Evolutionary conservation across 129 eudicot genomes (phyloP), one percentile per base, ranked within the genome.

Genomic region (Oenanthe sinensis): DNA sequence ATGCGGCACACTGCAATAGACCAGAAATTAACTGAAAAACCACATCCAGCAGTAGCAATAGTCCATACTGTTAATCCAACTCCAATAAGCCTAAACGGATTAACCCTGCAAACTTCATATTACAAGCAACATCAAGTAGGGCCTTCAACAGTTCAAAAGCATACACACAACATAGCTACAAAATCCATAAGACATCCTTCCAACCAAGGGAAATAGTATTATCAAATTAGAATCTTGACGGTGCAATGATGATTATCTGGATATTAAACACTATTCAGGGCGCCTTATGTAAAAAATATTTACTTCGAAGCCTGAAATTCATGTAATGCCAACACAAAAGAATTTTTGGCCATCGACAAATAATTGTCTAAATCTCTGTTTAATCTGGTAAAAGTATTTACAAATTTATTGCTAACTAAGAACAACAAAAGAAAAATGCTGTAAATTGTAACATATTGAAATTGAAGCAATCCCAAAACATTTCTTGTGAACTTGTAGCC

Each of bases 1-100:
- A 95, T 95, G 78, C 98, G 94, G 85, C 87, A 85, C 63, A 88
- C 58, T 39, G 97, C 80, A 77, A 95, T 90, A 77, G 96, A 88
- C 97, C 98, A 91, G 80, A 91, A 95, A 81, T 86, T 85, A 81
- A 87, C 43, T 33, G 98, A 90, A 77, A 87, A 46, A 28, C 96
- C 98, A 85, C 97, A 95, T 83, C 91, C 96, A 79, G 90, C 89
- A 77, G 87, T 86, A 65, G 97, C 96, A 55, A 90, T 65, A 77
- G 97, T 88, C 98, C 98, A 95, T 42, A 95, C 97, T 8, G 93
- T 83, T 84, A 95, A 80, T 20, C 98, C 98, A 79, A 91, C 97
- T 86, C 98, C 98, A 82, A 95, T 95, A 58, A 95, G 93, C 82
- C 97, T 87, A 81, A 95, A 95, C 16, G 98, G 98, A 87, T 95